Conservation (phyloP, 148 eudicot genomes). For the Rhododendron mucronatum region DNA sequence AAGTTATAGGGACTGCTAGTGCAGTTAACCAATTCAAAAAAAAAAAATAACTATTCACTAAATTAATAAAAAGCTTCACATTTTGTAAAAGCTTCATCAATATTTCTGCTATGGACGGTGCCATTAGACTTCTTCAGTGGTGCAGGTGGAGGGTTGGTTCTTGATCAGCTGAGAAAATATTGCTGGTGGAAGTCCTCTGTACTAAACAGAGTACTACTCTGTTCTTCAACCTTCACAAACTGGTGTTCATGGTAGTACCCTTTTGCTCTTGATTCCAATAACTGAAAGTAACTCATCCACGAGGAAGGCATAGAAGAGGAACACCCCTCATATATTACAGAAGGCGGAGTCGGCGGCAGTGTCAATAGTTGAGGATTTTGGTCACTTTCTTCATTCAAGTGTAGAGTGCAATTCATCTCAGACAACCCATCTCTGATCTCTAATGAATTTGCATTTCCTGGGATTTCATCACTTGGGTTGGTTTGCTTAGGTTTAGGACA, state of each 20-base stretch:
- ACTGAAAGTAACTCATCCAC: slow-evolving; percentile 6
- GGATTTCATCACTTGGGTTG: slow-evolving; percentile 2
- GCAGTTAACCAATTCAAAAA: background rate
- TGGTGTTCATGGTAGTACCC: slow-evolving; percentile 10
- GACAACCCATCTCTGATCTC: slow-evolving; percentile 16
- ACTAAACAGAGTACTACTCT: slow-evolving; percentile 6
- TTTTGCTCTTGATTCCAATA: slow-evolving; percentile 10
- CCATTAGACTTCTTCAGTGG: background rate
- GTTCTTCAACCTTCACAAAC: slow-evolving; percentile 16
- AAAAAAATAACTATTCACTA: background rate
- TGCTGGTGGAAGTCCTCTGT: slow-evolving; percentile 14
- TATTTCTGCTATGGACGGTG: background rate
- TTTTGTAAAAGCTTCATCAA: background rate
- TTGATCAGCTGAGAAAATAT: slow-evolving; percentile 25
- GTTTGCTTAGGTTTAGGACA: background rate
- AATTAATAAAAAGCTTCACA: background rate
- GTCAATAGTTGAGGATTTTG: background rate
- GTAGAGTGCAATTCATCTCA: slow-evolving; percentile 17
- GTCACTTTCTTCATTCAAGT: slow-evolving; percentile 12
- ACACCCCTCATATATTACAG: background rate
- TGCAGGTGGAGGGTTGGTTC: slow-evolving; percentile 15
- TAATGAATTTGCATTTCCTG: background rate
- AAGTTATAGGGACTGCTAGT: background rate
- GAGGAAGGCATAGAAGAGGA: slow-evolving; percentile 6
- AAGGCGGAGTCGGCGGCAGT: background rate